A percentile compares a stretch with the other conserved stretches of the same genome.
Evolutionary conservation across 2,329 filamentous ascomycete genomes (phyloP).

Genomic region (Davidsoniella australis): DNA sequence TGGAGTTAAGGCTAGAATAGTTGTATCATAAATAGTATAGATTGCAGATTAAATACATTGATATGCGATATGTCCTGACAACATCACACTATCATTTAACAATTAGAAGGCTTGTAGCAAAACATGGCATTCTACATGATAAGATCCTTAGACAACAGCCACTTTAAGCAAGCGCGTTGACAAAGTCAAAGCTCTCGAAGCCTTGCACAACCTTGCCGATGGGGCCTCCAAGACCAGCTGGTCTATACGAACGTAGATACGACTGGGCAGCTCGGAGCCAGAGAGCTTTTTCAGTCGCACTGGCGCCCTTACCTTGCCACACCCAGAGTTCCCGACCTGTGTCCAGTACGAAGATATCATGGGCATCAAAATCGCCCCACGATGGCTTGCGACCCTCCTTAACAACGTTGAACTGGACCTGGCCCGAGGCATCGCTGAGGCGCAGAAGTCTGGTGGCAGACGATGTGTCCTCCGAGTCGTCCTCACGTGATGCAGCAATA

Average conservation of each 20-base stretch:
- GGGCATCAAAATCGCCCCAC: slow-evolving; percentile 33
- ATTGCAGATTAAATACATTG: no score
- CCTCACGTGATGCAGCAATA: slow-evolving; percentile 6
- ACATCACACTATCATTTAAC: no score
- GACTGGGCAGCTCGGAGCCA: slow-evolving; percentile 44
- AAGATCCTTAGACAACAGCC: not conserved
- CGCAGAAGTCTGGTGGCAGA: slow-evolving; percentile 32
- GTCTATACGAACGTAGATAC: slow-evolving; percentile 26
- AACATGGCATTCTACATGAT: no score
- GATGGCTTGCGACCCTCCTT: slow-evolving; percentile 34
- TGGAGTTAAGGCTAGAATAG: slow-evolving; percentile 39
- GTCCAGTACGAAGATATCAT: slow-evolving; percentile 46
- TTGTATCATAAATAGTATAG: no score
- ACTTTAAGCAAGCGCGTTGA: slow-evolving; percentile 24
- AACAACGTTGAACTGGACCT: slow-evolving; percentile 38
- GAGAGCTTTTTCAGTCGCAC: slow-evolving; percentile 36
- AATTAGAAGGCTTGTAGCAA: no score
- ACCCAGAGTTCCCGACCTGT: slow-evolving; percentile 45
- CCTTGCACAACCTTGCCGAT: slow-evolving; percentile 41
- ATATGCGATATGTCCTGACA: no score
- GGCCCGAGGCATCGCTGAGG: slow-evolving; percentile 44
- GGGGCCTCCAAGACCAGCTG: slow-evolving; percentile 17
- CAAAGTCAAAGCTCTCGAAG: slow-evolving; percentile 35
- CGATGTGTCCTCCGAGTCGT: slow-evolving; percentile 13
- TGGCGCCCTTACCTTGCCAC: slow-evolving; percentile 45